Evolutionary conservation across 495 filamentous ascomycete species (phyloP).

Genomic region (Pseudomonodictys pantanalensis): DNA sequence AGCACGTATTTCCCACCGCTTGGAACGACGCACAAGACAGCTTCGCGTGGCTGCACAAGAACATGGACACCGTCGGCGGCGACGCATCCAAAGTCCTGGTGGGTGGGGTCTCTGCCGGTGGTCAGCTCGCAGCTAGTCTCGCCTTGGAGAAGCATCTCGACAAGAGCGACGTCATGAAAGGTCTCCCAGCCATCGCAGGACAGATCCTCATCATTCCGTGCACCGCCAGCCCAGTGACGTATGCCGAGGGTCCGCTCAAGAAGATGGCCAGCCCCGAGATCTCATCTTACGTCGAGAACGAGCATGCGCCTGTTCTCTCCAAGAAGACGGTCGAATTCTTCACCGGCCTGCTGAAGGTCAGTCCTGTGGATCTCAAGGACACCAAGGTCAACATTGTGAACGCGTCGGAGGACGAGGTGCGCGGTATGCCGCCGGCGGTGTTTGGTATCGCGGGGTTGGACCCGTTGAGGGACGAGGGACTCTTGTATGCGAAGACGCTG

Average conservation of each 20-base stretch:
- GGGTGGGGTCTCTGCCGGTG: conserved; percentile 15
- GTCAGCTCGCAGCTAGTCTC: conserved; percentile 8
- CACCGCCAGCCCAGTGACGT: not conserved
- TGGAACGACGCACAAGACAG: conserved; percentile 20
- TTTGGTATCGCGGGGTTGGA: conserved; percentile 20
- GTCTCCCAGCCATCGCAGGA: conserved; percentile 8
- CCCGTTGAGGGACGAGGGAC: conserved; percentile 21
- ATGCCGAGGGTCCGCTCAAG: not conserved
- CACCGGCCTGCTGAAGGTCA: not conserved
- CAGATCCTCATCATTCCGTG: conserved; percentile 16
- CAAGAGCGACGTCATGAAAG: not conserved
- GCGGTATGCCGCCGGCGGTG: conserved; percentile 10
- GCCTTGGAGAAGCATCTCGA: conserved; percentile 13
- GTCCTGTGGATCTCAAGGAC: not conserved
- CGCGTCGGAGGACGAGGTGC: conserved; percentile 1
- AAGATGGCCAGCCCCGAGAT: not conserved
- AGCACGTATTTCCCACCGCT: conserved; percentile 21
- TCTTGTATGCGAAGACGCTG: conserved; percentile 17
- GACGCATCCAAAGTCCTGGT: conserved; percentile 6
- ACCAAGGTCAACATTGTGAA: conserved; percentile 6
- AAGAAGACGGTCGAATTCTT: conserved; percentile 3
- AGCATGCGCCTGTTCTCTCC: conserved; percentile 6
- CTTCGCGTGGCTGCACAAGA: conserved; percentile 20
- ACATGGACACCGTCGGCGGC: not conserved
- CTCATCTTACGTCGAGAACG: conserved; percentile 11